These are phyloP conservation scores for Cryptococcus sp. DNA, from an alignment of 1,284 basidiomycete genomes.

Conservation along the genomic window DNA sequence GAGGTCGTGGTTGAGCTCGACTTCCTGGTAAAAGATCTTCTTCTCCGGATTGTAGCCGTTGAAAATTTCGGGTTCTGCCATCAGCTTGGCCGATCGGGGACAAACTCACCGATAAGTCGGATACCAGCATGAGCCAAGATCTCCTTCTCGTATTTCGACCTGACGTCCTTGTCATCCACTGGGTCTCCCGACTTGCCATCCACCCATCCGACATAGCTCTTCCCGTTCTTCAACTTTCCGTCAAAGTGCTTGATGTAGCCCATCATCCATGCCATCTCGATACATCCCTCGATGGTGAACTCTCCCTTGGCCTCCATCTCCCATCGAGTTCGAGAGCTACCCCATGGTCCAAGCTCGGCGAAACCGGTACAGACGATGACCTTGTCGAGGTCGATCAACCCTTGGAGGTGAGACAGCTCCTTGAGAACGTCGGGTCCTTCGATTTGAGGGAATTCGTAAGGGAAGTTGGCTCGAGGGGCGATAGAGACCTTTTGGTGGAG, in stretches of 20 bases:
- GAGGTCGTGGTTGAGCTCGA: slow-evolving; percentile 93
- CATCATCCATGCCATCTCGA: slow-evolving; percentile 99
- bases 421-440: slow-evolving; percentile 62
- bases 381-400: slow-evolving; percentile 89
- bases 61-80: slow-evolving; percentile 90
- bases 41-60: slow-evolving; percentile 94
- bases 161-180: slow-evolving; percentile 97
- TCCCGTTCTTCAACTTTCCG: slow-evolving; percentile 86
- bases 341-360: slow-evolving; percentile 98
- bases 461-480: slow-evolving; percentile 94
- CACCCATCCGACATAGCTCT: slow-evolving; percentile 95
- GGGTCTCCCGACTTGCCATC: slow-evolving; percentile 90
- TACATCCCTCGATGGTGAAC: slow-evolving; percentile 93
- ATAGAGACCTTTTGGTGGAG: slow-evolving; percentile 89
- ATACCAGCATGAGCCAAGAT: slow-evolving; percentile 91
- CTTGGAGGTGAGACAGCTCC: slow-evolving; percentile 70
- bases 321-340: slow-evolving; percentile 96
- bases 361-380: slow-evolving; percentile 94
- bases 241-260: slow-evolving; percentile 98
- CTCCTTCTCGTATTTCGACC: slow-evolving; percentile 89
- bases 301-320: slow-evolving; percentile 95
- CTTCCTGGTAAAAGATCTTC: slow-evolving; percentile 94
- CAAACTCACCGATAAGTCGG: slow-evolving; percentile 74
- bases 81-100: neutral
- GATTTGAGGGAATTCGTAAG: slow-evolving; percentile 82